Evolutionary conservation across 148 eudicot species (phyloP).

Genomic region (Heliosperma pusillum): DNA sequence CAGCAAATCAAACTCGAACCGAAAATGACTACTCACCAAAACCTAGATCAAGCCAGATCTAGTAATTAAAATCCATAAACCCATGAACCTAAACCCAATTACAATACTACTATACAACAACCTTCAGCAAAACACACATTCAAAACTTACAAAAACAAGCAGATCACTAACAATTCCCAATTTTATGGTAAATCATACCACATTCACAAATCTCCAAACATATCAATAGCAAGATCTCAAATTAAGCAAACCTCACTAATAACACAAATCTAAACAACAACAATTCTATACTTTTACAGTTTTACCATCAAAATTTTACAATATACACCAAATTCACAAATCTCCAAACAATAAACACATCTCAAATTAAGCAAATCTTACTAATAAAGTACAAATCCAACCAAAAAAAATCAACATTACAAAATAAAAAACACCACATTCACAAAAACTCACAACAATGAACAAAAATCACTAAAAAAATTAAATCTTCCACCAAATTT

Average conservation of each 20-base stretch:
- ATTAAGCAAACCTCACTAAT: background rate
- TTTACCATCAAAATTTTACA: too few relatives aligned
- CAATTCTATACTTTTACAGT: too few relatives aligned
- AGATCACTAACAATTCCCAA: background rate
- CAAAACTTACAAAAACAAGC: background rate
- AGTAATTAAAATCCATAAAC: conserved; percentile 1
- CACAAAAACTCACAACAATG: background rate
- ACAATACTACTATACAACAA: background rate
- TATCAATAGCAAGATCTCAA: background rate
- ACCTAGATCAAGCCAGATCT: conserved; percentile 21
- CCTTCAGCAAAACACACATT: background rate
- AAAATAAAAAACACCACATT: background rate
- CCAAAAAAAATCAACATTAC: background rate
- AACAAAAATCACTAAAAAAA: background rate
- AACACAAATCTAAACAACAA: background rate
- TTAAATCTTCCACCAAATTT: background rate
- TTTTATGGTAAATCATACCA: background rate
- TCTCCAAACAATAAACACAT: background rate
- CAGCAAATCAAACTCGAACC: background rate
- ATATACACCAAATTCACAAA: background rate
- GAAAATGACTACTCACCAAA: background rate
- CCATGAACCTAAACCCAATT: background rate
- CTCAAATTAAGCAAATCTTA: background rate
- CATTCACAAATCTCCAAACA: background rate
- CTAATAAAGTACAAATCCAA: background rate